Conservation (phyloP, 306 rosid genomes). For the Quercus wislizeni region DNA sequence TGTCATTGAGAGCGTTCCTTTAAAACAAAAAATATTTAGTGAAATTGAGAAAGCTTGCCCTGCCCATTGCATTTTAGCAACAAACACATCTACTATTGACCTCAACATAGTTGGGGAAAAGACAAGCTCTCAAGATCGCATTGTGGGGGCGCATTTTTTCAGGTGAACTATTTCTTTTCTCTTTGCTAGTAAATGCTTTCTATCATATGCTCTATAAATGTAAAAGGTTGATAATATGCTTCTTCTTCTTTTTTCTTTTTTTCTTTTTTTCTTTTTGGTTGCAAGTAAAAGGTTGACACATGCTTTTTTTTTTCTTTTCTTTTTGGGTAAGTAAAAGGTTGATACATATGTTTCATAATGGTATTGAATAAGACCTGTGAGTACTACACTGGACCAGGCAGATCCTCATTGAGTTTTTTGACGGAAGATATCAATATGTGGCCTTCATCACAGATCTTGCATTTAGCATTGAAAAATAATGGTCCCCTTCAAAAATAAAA, state of each 20-base stretch:
- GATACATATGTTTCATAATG: not conserved
- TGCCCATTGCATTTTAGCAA: constrained; percentile 78
- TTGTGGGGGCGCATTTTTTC: constrained; percentile 97
- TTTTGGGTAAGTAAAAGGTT: not conserved
- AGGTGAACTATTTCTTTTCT: constrained; percentile 51
- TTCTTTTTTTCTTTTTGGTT: no score
- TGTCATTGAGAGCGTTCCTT: constrained; percentile 76
- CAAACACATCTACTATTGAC: constrained; percentile 92
- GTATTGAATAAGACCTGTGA: not conserved
- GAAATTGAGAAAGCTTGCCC: constrained; percentile 89
- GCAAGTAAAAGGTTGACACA: no score
- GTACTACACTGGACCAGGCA: not conserved
- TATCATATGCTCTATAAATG: not conserved
- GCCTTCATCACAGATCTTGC: not conserved
- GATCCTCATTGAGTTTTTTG: not conserved
- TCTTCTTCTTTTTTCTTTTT: no score
- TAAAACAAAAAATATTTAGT: constrained; percentile 79
- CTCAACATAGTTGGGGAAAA: constrained; percentile 73
- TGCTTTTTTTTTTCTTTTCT: no score
- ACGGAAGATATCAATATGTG: not conserved
- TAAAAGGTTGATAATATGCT: not conserved
- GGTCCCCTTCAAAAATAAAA: not conserved
- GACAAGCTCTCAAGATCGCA: constrained; percentile 70
- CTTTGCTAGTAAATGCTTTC: constrained; percentile 4
- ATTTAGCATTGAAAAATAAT: not conserved